Evolutionary conservation across 192 early-diverging fungal species (phyloP).

Genomic region (Dissophora globulifera): DNA sequence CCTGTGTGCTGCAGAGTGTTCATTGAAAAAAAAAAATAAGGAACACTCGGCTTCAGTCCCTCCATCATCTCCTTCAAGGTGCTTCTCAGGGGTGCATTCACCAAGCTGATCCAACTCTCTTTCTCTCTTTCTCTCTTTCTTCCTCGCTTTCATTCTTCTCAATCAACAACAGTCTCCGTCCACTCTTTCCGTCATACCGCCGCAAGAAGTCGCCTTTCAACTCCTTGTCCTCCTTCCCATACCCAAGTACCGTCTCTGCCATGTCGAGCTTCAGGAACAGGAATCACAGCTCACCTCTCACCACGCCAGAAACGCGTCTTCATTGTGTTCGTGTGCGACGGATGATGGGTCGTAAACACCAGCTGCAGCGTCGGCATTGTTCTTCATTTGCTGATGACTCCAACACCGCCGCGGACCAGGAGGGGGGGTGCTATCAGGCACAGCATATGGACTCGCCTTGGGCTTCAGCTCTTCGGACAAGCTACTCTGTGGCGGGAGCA

Average conservation of each 20-base stretch:
- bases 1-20: no score
- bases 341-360: constrained; percentile 43
- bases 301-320: constrained; percentile 18
- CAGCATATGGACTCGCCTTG: constrained; percentile 4
- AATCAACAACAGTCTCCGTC: neutral
- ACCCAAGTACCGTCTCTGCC: neutral
- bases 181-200: no score
- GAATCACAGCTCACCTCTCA: neutral
- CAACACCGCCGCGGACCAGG: constrained; percentile 10
- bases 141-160: neutral
- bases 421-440: constrained; percentile 22
- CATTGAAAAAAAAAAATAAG: no score
- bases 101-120: neutral
- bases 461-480: neutral
- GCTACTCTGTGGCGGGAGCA: constrained; percentile 2
- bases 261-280: constrained; percentile 38
- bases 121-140: neutral
- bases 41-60: neutral
- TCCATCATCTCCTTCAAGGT: neutral
- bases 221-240: neutral
- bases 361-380: constrained; percentile 38
- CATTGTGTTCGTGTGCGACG: constrained; percentile 53
- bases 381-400: constrained; percentile 2
- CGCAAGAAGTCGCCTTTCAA: neutral
- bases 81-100: neutral